Evolutionary conservation across 345 rosid species (phyloP).

Genomic region (Melaleuca alternifolia): DNA sequence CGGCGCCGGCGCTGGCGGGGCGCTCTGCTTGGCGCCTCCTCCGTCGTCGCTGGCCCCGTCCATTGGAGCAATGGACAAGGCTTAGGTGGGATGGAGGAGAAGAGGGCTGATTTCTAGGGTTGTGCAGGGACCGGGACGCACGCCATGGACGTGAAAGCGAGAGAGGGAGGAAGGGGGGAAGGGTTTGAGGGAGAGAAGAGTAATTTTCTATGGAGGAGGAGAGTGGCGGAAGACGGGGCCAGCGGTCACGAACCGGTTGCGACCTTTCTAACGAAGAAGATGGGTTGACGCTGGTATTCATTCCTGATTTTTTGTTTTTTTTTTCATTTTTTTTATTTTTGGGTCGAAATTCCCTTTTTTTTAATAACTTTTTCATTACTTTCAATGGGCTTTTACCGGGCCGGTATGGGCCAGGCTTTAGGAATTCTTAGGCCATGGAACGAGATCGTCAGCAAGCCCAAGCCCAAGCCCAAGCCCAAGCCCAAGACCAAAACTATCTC

Average conservation of each 20-base stretch:
- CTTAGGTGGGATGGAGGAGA: too few relatives aligned
- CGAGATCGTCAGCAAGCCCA: neutral
- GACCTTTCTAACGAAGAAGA: neutral
- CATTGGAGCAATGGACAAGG: neutral
- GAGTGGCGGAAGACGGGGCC: neutral
- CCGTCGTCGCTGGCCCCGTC: conserved; percentile 15
- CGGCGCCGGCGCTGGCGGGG: conserved; percentile 13
- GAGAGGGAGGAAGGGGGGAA: neutral
- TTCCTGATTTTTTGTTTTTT: neutral
- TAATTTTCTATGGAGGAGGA: neutral
- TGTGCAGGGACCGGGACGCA: neutral
- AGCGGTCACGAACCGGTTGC: neutral
- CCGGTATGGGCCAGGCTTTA: neutral
- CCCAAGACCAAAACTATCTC: neutral
- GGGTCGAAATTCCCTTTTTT: neutral
- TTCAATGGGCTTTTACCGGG: neutral
- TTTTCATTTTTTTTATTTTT: neutral
- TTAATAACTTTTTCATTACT: neutral
- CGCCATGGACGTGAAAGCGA: neutral
- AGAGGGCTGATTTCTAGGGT: conserved; percentile 2
- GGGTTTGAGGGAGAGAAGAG: neutral
- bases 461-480: neutral
- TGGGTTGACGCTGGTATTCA: neutral
- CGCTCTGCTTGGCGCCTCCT: neutral
- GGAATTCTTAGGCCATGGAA: neutral